Evolutionary conservation across 164 flowering plant species (phyloP), one percentile per base, ranked within the genome.

Genomic region (Vitis amurensis): DNA sequence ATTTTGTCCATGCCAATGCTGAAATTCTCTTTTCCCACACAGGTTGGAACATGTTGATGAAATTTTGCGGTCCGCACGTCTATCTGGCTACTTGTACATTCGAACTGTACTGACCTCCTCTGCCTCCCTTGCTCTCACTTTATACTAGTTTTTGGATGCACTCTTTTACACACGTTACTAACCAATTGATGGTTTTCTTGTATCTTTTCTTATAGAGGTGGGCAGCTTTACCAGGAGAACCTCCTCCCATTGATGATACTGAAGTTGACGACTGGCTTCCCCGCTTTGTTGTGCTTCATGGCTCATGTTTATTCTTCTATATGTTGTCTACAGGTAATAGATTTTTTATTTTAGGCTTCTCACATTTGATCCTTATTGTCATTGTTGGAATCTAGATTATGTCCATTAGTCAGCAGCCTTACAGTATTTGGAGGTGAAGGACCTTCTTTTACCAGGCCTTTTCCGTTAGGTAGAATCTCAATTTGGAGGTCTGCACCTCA

Each of bases 261-360:
- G 98, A 95, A 30, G 91, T 95, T 65, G 97, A 95, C 79, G 99
- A 95, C 71, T 95, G 97, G 98, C 90, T 95, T 77, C 97, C 97
- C 30, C 96, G 97, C 59, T 96, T 96, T 73, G 81, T 86, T 71
- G 97, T 96, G 61, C 95, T 96, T 61, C 97, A 93, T n/a, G 99
- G 99, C 9, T 50, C 87, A 8, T 93, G 99, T 71, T 80, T 96
- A 66, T 96, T 83, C 80, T 87, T 96, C 80, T 92, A 87, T 78
- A 70, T 88, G 60, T 48, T 59, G 44, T 88, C 88, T 29, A 86
- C 91, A 74, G 99, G 99, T 91, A 85, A 53, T 19, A 60, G 11
- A 53, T 30, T 55, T 64, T 58, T 15, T 16, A 7, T 23, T 47
- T 14, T 37, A 9, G 3, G 11, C 17, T 59, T n/a, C 10, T 48